Evolutionary conservation across 75 land plant species (phyloP).

Genomic region (Cupressus sempervirens): DNA sequence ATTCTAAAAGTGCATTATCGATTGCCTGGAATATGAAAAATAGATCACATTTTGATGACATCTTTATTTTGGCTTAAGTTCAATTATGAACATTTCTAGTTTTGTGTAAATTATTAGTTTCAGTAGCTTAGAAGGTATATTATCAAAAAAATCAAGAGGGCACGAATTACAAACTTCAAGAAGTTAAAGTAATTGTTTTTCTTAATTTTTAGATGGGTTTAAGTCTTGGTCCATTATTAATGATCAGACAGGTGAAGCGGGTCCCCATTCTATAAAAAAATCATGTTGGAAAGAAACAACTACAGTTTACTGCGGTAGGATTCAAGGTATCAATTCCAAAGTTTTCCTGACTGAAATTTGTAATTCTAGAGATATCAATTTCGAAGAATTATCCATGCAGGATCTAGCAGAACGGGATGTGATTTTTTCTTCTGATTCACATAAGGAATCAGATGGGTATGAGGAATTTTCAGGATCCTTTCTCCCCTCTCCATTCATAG

Average conservation of each 20-base stretch:
- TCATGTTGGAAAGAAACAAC: not conserved
- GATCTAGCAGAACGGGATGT: not conserved
- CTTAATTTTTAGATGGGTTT: not conserved
- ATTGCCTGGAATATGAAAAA: not conserved
- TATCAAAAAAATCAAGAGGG: not conserved
- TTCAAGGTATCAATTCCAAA: not conserved
- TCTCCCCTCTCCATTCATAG: too few species aligned
- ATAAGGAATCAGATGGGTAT: not conserved
- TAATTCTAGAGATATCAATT: not conserved
- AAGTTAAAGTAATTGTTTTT: not conserved
- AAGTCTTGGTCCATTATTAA: not conserved
- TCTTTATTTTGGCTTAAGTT: not conserved
- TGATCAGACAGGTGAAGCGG: not conserved
- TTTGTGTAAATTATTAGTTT: conserved; percentile 1
- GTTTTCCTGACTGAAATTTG: not conserved
- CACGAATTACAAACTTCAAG: not conserved
- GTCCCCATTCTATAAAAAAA: not conserved
- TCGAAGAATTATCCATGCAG: conserved; percentile 3
- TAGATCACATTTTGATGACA: not conserved
- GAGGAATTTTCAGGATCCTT: too few species aligned
- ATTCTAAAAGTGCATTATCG: not conserved
- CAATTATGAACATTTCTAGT: not conserved
- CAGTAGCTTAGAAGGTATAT: not conserved
- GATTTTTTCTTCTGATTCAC: not conserved
- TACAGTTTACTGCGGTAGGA: not conserved